Conservation (phyloP, 176 grass and related monocot genomes). For the Panicum miliaceum region DNA sequence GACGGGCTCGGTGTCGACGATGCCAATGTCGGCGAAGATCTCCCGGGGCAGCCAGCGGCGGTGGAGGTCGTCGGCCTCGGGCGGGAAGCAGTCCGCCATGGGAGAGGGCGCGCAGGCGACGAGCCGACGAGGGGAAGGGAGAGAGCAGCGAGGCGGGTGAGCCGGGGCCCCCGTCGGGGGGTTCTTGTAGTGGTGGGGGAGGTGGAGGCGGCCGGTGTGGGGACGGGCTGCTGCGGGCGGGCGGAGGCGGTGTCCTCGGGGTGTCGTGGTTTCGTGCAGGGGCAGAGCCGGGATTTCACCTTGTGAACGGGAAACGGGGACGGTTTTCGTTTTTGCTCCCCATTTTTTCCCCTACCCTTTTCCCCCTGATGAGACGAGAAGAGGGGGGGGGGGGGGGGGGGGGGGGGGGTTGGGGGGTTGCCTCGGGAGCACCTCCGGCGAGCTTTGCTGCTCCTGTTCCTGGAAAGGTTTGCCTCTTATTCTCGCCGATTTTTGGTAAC, state of each 20-base stretch:
- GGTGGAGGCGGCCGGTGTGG: background rate
- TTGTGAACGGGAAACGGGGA: background rate
- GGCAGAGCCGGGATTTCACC: background rate
- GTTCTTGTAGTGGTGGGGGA: background rate
- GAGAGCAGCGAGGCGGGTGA: background rate
- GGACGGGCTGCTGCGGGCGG: background rate
- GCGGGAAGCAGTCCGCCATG: conserved; percentile 46
- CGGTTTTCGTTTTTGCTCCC: background rate
- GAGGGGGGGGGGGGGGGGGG: too few relatives aligned
- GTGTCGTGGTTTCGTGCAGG: background rate
- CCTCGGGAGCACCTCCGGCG: too few relatives aligned
- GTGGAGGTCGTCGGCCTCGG: conserved; percentile 59
- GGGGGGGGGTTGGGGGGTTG: too few relatives aligned
- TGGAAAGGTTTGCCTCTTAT: background rate
- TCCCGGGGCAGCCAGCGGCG: conserved; percentile 62
- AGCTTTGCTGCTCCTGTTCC: background rate
- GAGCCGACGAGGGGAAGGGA: background rate
- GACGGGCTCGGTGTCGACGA: conserved; percentile 7
- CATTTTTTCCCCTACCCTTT: background rate
- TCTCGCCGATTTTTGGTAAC: background rate
- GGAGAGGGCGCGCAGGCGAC: background rate
- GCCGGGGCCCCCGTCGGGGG: background rate
- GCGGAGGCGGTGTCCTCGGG: background rate
- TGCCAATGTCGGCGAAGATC: conserved; percentile 66
- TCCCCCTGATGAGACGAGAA: too few relatives aligned